A percentile compares a stretch with the other conserved stretches of the same genome.
Evolutionary conservation across 257 asterid species (phyloP).

Genomic region (Capsicum pubescens): DNA sequence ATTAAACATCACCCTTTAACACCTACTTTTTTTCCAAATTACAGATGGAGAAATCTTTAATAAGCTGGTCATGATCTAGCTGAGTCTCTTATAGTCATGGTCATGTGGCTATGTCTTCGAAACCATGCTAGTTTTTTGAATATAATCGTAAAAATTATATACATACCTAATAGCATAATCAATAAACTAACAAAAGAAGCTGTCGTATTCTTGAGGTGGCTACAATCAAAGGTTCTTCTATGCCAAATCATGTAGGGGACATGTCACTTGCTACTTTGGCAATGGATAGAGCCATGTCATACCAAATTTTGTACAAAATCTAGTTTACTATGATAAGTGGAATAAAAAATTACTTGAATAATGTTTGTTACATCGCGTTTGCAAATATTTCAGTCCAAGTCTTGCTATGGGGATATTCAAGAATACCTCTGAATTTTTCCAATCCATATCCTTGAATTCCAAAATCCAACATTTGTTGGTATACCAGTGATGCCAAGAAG

Average conservation of each 20-base stretch:
- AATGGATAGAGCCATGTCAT: background rate
- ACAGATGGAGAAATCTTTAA: slow-evolving; percentile 16
- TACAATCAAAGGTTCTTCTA: background rate
- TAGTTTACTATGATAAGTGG: slow-evolving; percentile 29
- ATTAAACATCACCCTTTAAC: too few relatives aligned
- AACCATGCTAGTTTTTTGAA: background rate
- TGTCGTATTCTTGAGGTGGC: background rate
- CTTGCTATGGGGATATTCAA: background rate
- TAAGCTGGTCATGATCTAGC: background rate
- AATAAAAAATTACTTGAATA: slow-evolving; percentile 23
- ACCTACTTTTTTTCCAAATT: too few relatives aligned
- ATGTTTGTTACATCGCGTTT: slow-evolving; percentile 26
- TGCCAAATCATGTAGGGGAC: background rate
- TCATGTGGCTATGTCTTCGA: slow-evolving; percentile 28
- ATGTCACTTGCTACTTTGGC: background rate
- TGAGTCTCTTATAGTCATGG: slow-evolving; percentile 26
- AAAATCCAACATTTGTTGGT: slow-evolving; percentile 35
- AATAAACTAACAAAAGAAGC: background rate
- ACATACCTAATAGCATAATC: background rate
- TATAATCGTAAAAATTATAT: background rate
- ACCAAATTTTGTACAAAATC: background rate
- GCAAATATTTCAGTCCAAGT: slow-evolving; percentile 20
- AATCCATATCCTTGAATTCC: slow-evolving; percentile 31
- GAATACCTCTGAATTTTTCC: background rate
- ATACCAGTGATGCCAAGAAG: slow-evolving; percentile 23